Evolutionary conservation across 2,329 filamentous ascomycete species (phyloP).

Genomic region (Pseudofabraea citricarpa): DNA sequence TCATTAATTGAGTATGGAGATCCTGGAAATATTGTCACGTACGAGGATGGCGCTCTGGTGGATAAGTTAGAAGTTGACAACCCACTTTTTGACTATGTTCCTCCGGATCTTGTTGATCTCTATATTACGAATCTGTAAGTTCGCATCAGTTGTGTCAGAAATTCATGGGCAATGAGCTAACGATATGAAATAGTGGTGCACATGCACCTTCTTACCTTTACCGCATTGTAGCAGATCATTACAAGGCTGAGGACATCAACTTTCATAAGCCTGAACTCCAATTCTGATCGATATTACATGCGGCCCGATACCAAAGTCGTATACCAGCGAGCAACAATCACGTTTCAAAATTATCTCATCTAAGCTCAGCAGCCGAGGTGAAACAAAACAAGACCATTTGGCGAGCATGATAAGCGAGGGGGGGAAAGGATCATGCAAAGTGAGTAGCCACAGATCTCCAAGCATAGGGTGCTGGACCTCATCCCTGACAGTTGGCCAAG

Average conservation of each 20-base stretch:
- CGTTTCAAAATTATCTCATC: no score
- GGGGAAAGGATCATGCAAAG: no score
- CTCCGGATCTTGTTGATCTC: constrained; percentile 68
- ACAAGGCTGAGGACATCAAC: constrained; percentile 67
- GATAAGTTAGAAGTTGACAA: constrained; percentile 74
- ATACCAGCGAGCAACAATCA: neutral
- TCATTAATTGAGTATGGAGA: constrained; percentile 83
- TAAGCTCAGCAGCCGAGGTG: no score
- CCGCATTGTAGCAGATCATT: constrained; percentile 69
- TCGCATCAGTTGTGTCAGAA: constrained; percentile 10
- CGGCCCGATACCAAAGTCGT: neutral
- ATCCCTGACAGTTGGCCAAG: no score
- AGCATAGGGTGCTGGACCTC: no score
- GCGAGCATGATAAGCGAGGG: no score
- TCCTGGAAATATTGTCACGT: constrained; percentile 69
- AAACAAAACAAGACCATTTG: no score
- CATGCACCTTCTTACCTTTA: constrained; percentile 70
- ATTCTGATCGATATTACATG: constrained; percentile 17
- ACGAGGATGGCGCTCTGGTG: constrained; percentile 74
- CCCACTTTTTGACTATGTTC: constrained; percentile 78
- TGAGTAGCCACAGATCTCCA: no score
- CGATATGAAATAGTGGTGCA: constrained; percentile 44
- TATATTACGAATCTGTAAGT: constrained; percentile 83
- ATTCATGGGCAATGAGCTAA: constrained; percentile 14
- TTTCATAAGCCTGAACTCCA: constrained; percentile 38